Evolutionary conservation across 1,284 basidiomycete genomes (phyloP), one percentile per base, ranked within the genome.

Genomic region (Moesziomyces globuligerus): DNA sequence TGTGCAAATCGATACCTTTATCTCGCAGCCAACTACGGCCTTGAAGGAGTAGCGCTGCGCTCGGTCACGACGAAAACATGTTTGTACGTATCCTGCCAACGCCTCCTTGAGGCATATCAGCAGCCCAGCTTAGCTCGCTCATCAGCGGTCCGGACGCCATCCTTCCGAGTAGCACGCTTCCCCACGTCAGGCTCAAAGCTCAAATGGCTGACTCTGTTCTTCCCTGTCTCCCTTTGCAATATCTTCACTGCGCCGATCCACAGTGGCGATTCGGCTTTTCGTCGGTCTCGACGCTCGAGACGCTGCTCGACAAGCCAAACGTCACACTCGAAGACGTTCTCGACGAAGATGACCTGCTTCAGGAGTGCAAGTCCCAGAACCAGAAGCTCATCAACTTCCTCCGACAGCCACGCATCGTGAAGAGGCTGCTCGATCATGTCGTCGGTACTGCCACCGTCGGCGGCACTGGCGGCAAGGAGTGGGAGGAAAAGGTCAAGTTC

Each of bases 291-390:
- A 74, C 76, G 25, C 64, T 82, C 13, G 76, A 80, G 24, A 74
- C 74, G 11, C 49, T 82, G 4, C 73, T 82, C 17, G 80, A 82
- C 29, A 75, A 76, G 54, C 70, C 68, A 21, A 78, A 78, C 42
- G 75, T 82, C 88, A 72, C 76, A 37, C 86, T 97, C 46, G 94
- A 97, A 83, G 90, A 93, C 47, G 89, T 98, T 57, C 86, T 98
- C 56, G 93, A 96, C 85, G 93, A 97, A 84, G 91, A 93, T 81
- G 94, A 97, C 83, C 86, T 97, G 52, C 85, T 98, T 48, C 91
- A 93, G 83, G 94, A 98, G 83, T 94, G 93, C 87, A 98, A 98
- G 84, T 87, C 91, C 4, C 93, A 95, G 83, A 97, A 97, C 82
- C 90, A 90, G 34, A 86, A 92, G 72, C 88, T 94, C 44, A 89